A percentile compares a stretch with the other conserved stretches of the same genome.
Conservation (phyloP, 768 basidiomycete genomes). For the Podaxis carcinomalis region DNA sequence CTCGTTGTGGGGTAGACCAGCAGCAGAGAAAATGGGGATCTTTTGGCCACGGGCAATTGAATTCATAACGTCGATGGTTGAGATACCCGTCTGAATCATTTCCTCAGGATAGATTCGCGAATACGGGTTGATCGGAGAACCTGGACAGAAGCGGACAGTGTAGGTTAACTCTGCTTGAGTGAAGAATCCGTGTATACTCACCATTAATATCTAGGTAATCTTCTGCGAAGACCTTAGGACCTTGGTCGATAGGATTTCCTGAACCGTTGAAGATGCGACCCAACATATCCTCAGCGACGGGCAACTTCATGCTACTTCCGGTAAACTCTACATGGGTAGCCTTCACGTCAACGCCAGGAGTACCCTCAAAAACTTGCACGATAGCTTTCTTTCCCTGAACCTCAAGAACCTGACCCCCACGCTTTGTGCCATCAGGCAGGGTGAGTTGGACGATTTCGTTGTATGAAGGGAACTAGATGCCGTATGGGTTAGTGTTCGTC, state of each 20-base stretch:
- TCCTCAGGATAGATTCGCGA: conserved; percentile 99
- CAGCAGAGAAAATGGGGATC: conserved; percentile 99
- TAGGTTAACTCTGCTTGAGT: neutral
- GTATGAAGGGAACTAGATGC: conserved; percentile 84
- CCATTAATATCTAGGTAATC: conserved; percentile 99
- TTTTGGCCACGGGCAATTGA: conserved; percentile 99
- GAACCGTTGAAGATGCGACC: conserved; percentile 99
- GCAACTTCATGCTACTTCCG: conserved; percentile 97
- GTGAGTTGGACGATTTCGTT: conserved; percentile 98
- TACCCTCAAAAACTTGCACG: conserved; percentile 99
- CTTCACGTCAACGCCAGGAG: conserved; percentile 95
- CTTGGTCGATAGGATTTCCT: conserved; percentile 96
- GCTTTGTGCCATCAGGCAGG: conserved; percentile 89
- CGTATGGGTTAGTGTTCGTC: conserved; percentile 2
- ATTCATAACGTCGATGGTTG: conserved; percentile 97
- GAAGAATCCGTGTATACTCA: conserved; percentile 30
- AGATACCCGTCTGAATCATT: conserved; percentile 99
- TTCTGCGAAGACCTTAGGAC: conserved; percentile 98
- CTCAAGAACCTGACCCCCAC: conserved; percentile 97
- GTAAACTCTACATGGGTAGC: conserved; percentile 97
- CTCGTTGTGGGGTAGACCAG: conserved; percentile 98
- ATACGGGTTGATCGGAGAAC: conserved; percentile 96
- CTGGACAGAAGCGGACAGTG: conserved; percentile 32
- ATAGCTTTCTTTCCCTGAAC: conserved; percentile 99
- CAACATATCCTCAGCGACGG: conserved; percentile 98